Evolutionary conservation across 108 stramenopile species (phyloP).

Genomic region (Mediolabrus comicus): DNA sequence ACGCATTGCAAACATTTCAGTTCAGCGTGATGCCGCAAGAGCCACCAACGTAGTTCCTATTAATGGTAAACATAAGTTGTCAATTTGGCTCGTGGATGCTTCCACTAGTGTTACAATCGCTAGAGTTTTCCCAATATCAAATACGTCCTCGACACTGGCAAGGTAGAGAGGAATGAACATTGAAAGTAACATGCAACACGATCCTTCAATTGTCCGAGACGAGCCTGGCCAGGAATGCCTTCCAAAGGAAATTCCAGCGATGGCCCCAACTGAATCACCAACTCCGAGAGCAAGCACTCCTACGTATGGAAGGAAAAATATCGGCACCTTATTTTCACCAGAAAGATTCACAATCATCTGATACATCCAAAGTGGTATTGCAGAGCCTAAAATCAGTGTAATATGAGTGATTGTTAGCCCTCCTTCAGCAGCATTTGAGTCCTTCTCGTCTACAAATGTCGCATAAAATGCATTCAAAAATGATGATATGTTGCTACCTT

Average conservation of each 20-base stretch:
- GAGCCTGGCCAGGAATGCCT: conserved; percentile 49
- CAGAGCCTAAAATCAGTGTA: conserved; percentile 76
- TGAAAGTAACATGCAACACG: conserved; percentile 71
- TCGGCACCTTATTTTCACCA: neutral
- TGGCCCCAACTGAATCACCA: conserved; percentile 78
- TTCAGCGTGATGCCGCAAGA: neutral
- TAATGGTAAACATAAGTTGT: conserved; percentile 81
- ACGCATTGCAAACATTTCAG: too few relatives aligned
- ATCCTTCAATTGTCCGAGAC: conserved; percentile 72
- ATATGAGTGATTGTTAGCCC: conserved; percentile 71
- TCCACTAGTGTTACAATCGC: conserved; percentile 61
- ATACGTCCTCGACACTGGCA: neutral
- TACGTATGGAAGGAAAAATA: conserved; percentile 42
- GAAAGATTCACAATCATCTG: conserved; percentile 14
- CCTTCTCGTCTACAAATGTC: conserved; percentile 53
- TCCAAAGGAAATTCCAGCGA: conserved; percentile 49
- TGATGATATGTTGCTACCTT: neutral
- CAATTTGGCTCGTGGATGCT: conserved; percentile 78
- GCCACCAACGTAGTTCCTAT: conserved; percentile 44
- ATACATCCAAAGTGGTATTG: conserved; percentile 65
- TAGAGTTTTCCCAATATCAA: neutral
- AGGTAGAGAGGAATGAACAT: conserved; percentile 36
- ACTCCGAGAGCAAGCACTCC: conserved; percentile 74
- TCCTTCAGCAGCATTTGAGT: conserved; percentile 33
- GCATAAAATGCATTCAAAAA: conserved; percentile 41